These are phyloP conservation scores for Ligustrum vulgare DNA, from an alignment of 257 asterid species.

Conservation along the genomic window DNA sequence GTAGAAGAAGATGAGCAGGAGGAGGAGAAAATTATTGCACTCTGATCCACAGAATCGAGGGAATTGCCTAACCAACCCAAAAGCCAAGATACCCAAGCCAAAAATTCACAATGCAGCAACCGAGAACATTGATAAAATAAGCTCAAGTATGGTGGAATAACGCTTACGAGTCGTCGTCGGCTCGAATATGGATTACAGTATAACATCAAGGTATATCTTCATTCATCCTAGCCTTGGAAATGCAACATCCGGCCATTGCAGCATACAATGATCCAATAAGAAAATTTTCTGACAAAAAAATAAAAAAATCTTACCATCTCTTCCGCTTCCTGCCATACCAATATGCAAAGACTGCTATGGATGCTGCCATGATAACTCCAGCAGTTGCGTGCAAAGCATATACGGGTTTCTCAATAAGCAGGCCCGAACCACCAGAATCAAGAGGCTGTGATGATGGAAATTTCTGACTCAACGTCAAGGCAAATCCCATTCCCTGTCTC, in stretches of 20 bases:
- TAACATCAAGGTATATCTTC: neutral
- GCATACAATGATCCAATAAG: conserved; percentile 20
- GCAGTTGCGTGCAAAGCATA: conserved; percentile 72
- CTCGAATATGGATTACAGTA: neutral
- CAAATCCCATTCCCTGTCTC: conserved; percentile 65
- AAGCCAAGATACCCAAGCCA: conserved; percentile 20
- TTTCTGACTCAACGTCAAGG: conserved; percentile 39
- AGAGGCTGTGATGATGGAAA: conserved; percentile 23
- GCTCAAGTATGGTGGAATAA: neutral
- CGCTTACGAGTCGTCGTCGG: neutral
- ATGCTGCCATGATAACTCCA: conserved; percentile 76
- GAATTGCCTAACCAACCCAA: neutral
- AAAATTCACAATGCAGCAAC: conserved; percentile 8
- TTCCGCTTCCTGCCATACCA: conserved; percentile 80
- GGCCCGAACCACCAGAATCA: conserved; percentile 25
- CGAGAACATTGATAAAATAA: conserved; percentile 17
- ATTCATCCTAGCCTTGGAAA: conserved; percentile 14
- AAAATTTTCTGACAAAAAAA: neutral
- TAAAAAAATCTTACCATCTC: conserved; percentile 51
- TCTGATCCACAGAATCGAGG: conserved; percentile 19
- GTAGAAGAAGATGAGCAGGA: conserved; percentile 27
- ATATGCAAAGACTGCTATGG: conserved; percentile 75
- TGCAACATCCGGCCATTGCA: conserved; percentile 22
- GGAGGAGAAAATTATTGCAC: conserved; percentile 31
- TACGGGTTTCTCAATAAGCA: conserved; percentile 44